Conservation (phyloP, 31 red algal species). For the Bonnemaisonia californica region DNA sequence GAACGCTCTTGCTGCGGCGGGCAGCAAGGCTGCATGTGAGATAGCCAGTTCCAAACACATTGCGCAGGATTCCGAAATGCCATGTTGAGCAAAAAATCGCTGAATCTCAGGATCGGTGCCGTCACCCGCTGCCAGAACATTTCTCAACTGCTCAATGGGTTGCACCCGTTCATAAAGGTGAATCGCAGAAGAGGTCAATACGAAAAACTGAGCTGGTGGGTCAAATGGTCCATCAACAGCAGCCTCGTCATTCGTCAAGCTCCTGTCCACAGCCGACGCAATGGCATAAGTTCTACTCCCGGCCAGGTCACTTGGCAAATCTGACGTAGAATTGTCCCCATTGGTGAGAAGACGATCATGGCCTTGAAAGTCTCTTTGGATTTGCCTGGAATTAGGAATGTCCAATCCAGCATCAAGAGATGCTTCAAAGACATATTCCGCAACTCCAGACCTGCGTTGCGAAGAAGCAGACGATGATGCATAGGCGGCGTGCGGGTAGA, state of each 20-base stretch:
- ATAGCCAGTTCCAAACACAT: constrained; percentile 78
- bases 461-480: constrained; percentile 6
- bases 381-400: background rate
- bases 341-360: background rate
- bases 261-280: background rate
- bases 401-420: constrained; percentile 7
- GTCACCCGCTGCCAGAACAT: constrained; percentile 42
- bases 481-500: constrained; percentile 46
- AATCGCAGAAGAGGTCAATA: constrained; percentile 70
- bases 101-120: constrained; percentile 32
- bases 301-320: background rate
- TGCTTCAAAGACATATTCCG: constrained; percentile 46
- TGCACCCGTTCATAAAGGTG: constrained; percentile 66
- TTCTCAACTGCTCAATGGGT: constrained; percentile 62
- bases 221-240: constrained; percentile 22
- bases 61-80: constrained; percentile 73
- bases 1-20: constrained; percentile 34
- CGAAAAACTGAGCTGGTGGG: constrained; percentile 52
- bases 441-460: background rate
- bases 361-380: background rate
- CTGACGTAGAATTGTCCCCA: background rate
- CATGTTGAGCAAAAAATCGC: constrained; percentile 75
- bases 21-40: constrained; percentile 19
- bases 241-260: background rate
- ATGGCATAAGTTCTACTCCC: background rate